Conservation (phyloP, 208 protist species). For the Acanthamoeba royreba region DNA sequence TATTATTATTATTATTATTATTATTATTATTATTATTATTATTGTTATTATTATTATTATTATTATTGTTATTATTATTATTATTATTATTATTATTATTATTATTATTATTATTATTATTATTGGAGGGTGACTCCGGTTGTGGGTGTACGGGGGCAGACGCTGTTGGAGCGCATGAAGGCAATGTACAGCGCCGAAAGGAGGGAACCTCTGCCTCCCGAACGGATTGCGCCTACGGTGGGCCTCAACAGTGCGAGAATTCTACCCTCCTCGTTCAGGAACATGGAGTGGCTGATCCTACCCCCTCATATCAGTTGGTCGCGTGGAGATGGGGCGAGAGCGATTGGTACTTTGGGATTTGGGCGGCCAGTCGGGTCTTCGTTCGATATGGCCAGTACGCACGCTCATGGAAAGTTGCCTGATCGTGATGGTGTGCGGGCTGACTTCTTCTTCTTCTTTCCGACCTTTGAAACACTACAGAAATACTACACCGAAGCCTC, state of each 20-base stretch:
- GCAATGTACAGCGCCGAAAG: slow-evolving; percentile 43
- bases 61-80: no score
- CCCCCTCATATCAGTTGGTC: slow-evolving; percentile 42
- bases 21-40: no score
- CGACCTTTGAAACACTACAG: no score
- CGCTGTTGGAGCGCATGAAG: slow-evolving; percentile 69
- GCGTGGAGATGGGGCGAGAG: slow-evolving; percentile 16
- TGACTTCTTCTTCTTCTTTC: no score
- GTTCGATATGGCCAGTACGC: slow-evolving; percentile 42
- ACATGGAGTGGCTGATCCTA: not conserved
- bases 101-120: no score
- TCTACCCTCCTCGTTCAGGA: not conserved
- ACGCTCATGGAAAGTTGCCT: no score
- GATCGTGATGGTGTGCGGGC: no score
- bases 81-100: no score
- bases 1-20: no score
- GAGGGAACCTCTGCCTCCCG: slow-evolving; percentile 53
- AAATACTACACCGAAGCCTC: slow-evolving; percentile 51
- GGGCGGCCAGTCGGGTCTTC: slow-evolving; percentile 39
- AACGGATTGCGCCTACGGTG: slow-evolving; percentile 70
- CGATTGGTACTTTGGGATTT: slow-evolving; percentile 67
- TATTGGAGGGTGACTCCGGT: no score
- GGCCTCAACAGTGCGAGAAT: slow-evolving; percentile 68
- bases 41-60: no score
- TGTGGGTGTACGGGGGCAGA: slow-evolving; percentile 25